A percentile compares a stretch with the other conserved stretches of the same genome.
Evolutionary conservation across 768 basidiomycete genomes (phyloP).

Genomic region (Sarcomyxa edulis): DNA sequence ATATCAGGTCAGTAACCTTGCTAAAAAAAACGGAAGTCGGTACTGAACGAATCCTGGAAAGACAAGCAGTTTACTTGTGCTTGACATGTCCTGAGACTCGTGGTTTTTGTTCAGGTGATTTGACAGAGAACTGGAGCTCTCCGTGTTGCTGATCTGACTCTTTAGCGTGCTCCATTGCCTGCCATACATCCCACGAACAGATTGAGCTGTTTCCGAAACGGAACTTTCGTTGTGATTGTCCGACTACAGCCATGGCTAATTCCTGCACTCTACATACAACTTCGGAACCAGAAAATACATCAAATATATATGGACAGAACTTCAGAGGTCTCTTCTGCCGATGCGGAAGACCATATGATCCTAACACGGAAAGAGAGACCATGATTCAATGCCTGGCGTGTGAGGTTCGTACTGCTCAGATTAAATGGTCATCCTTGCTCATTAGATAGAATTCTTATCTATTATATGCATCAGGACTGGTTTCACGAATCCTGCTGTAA

Average conservation of each 20-base stretch:
- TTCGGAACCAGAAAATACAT: constrained; percentile 47
- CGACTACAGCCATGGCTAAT: constrained; percentile 57
- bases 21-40: constrained; percentile 1
- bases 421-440: constrained; percentile 2
- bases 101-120: constrained; percentile 41
- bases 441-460: no score
- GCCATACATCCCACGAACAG: constrained; percentile 84
- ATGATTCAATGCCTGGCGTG: constrained; percentile 88
- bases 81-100: constrained; percentile 61
- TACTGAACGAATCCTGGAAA: constrained; percentile 17
- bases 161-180: constrained; percentile 80
- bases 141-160: constrained; percentile 18
- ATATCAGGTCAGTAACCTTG: constrained; percentile 34
- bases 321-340: constrained; percentile 70
- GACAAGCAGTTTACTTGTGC: constrained; percentile 82
- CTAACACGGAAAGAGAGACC: constrained; percentile 68
- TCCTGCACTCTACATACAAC: constrained; percentile 57
- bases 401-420: constrained; percentile 50
- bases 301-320: constrained; percentile 71
- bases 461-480: constrained; percentile 91
- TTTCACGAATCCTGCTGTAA: constrained; percentile 88
- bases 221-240: constrained; percentile 80
- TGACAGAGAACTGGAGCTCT: no score
- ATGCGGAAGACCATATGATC: constrained; percentile 67
- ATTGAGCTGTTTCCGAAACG: constrained; percentile 85